phyloP scores from a whole-genome alignment of 306 rosid genomes.

The Alnus glutinosa region DNA sequence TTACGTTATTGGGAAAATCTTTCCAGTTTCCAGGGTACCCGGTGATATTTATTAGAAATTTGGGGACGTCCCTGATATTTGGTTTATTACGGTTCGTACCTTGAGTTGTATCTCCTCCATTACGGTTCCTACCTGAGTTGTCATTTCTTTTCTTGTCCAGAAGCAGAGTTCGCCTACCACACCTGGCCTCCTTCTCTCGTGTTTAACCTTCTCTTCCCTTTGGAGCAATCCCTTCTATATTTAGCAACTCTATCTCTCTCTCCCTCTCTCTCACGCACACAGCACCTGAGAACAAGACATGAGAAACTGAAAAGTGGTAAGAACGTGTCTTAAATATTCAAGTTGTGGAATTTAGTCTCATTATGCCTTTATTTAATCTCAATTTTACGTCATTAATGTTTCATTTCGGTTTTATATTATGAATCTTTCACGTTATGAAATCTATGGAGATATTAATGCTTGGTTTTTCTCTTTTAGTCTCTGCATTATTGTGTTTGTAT shows the following conservation, averaged over 20 bases:
- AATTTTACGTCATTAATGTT: background rate
- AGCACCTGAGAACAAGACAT: too few relatives aligned
- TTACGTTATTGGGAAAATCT: too few relatives aligned
- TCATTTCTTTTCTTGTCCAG: too few relatives aligned
- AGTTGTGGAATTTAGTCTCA: constrained; percentile 16
- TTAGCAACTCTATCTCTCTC: background rate
- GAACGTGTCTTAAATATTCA: background rate
- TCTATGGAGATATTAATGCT: constrained; percentile 23
- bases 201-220: background rate
- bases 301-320: too few relatives aligned
- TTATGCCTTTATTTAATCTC: background rate
- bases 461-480: constrained; percentile 28
- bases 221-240: background rate
- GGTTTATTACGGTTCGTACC: too few relatives aligned
- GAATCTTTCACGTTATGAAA: constrained; percentile 12
- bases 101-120: too few relatives aligned
- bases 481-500: constrained; percentile 22
- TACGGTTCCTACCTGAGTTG: too few relatives aligned
- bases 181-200: background rate
- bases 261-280: background rate
- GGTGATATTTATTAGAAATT: too few relatives aligned
- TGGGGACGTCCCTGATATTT: too few relatives aligned
- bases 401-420: constrained; percentile 51
- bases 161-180: background rate
- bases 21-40: too few relatives aligned